Percentiles rank a stretch among this genome's conserved stretches.
Conservation (phyloP, 2,329 filamentous ascomycete species). For the Claviceps purpurea region DNA sequence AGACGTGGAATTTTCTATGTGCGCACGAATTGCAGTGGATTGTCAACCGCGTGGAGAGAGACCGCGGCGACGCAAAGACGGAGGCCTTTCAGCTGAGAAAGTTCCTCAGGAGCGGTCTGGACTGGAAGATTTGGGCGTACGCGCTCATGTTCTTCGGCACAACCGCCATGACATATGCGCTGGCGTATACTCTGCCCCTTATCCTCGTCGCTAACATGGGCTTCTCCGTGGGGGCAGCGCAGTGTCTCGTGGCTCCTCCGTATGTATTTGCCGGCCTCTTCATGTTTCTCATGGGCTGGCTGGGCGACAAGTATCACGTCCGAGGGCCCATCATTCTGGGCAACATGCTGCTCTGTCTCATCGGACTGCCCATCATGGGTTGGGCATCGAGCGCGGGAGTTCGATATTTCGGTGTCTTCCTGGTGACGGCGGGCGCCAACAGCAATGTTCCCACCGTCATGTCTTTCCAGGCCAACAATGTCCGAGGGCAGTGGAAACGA, state of each 20-base stretch:
- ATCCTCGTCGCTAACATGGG: slow-evolving; percentile 52
- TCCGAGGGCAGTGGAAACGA: slow-evolving; percentile 79
- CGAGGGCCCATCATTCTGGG: slow-evolving; percentile 53
- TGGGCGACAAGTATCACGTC: slow-evolving; percentile 52
- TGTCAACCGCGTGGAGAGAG: slow-evolving; percentile 38
- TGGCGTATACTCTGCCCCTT: slow-evolving; percentile 68
- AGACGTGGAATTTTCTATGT: slow-evolving; percentile 39
- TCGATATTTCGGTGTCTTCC: slow-evolving; percentile 63
- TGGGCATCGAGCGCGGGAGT: slow-evolving; percentile 43
- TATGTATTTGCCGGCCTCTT: slow-evolving; percentile 51
- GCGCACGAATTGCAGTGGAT: slow-evolving; percentile 38
- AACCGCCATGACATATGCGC: slow-evolving; percentile 60
- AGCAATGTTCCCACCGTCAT: slow-evolving; percentile 63
- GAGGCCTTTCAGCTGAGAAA: slow-evolving; percentile 36
- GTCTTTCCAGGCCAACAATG: slow-evolving; percentile 78
- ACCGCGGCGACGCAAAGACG: slow-evolving; percentile 42
- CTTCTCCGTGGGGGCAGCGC: slow-evolving; percentile 48
- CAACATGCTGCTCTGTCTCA: slow-evolving; percentile 52
- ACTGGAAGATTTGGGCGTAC: slow-evolving; percentile 50
- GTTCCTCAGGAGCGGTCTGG: slow-evolving; percentile 32
- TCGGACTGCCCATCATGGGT: slow-evolving; percentile 61
- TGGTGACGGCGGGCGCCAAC: slow-evolving; percentile 64
- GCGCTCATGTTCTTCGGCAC: slow-evolving; percentile 49
- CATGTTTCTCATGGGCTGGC: slow-evolving; percentile 46
- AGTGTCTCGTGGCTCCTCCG: slow-evolving; percentile 60